A percentile compares a stretch with the other conserved stretches of the same genome.
phyloP scores from a whole-genome alignment of 164 flowering plant genomes.

The Aristolochia contorta region DNA sequence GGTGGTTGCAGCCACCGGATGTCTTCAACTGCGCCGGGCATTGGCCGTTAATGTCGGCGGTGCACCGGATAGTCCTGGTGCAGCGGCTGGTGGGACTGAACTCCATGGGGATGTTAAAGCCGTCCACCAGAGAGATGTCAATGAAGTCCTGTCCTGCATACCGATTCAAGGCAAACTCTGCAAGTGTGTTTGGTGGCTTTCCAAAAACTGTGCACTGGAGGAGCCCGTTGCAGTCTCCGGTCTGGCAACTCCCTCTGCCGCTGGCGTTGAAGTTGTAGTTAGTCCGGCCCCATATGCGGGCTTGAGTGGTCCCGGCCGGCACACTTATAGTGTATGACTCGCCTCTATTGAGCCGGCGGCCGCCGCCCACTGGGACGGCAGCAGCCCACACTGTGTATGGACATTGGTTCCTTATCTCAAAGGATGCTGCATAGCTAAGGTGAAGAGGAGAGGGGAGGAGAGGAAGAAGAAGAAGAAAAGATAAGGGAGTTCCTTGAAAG shows the following conservation, averaged over 20 bases:
- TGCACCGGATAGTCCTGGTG: constrained; percentile 8
- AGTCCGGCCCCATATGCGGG: constrained; percentile 31
- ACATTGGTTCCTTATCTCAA: constrained; percentile 9
- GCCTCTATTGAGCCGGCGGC: constrained; percentile 12
- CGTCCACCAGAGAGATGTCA: constrained; percentile 28
- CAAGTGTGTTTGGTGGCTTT: constrained; percentile 22
- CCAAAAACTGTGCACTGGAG: constrained; percentile 21
- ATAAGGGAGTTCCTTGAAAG: too few species aligned
- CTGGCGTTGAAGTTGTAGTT: constrained; percentile 19
- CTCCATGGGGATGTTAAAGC: constrained; percentile 28
- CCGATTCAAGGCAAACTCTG: constrained; percentile 23
- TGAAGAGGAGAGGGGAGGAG: neutral
- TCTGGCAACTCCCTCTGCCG: constrained; percentile 21
- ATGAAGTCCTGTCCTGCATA: constrained; percentile 20
- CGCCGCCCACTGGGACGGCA: constrained; percentile 17
- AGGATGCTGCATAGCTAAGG: constrained; percentile 17
- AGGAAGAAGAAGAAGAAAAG: too few species aligned
- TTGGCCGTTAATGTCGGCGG: constrained; percentile 19
- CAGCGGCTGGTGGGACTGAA: constrained; percentile 17
- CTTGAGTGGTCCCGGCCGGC: constrained; percentile 14
- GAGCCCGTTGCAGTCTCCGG: constrained; percentile 23
- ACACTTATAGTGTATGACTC: constrained; percentile 13
- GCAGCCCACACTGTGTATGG: constrained; percentile 8
- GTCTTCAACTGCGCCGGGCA: constrained; percentile 24
- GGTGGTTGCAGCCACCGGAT: constrained; percentile 42